phyloP scores from a whole-genome alignment of 352 stramenopile genomes.

The Phytophthora agathidicida region DNA sequence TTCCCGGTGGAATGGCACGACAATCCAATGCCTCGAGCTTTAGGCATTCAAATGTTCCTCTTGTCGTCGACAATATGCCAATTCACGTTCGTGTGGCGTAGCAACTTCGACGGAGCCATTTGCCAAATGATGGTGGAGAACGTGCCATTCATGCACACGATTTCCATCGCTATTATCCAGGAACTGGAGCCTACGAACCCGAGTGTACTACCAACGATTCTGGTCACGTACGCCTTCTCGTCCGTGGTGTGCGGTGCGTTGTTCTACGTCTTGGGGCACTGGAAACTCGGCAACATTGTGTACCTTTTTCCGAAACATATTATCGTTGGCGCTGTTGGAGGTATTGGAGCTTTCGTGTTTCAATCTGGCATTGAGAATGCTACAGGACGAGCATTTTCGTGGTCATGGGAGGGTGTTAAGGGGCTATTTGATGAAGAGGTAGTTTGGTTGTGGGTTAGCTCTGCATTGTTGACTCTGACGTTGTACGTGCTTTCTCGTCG shows the following conservation, averaged over 20 bases:
- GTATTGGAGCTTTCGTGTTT: conserved; percentile 90
- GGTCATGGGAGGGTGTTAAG: conserved; percentile 53
- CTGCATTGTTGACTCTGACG: conserved; percentile 53
- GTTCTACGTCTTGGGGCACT: conserved; percentile 91
- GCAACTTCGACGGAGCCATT: conserved; percentile 76
- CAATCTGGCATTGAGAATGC: conserved; percentile 89
- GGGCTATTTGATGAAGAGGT: conserved; percentile 56
- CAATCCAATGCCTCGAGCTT: conserved; percentile 71
- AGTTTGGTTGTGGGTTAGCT: conserved; percentile 76
- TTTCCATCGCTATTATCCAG: conserved; percentile 87
- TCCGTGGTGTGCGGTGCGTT: conserved; percentile 89
- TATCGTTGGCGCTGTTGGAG: conserved; percentile 94
- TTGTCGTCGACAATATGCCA: conserved; percentile 81
- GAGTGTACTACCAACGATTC: conserved; percentile 88
- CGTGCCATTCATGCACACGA: conserved; percentile 94
- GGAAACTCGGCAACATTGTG: conserved; percentile 90
- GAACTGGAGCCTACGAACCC: conserved; percentile 76
- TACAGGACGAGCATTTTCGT: conserved; percentile 70
- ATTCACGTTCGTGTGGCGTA: conserved; percentile 80
- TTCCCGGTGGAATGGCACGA: conserved; percentile 83
- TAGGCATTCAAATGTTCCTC: conserved; percentile 87
- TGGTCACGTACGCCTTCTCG: conserved; percentile 92
- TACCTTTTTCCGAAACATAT: conserved; percentile 96
- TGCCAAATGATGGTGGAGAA: conserved; percentile 97
- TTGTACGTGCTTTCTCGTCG: conserved; percentile 63